These are phyloP conservation scores for Tieghemostelium lacteum DNA, from an alignment of 78 protist genomes.

Conservation along the genomic window DNA sequence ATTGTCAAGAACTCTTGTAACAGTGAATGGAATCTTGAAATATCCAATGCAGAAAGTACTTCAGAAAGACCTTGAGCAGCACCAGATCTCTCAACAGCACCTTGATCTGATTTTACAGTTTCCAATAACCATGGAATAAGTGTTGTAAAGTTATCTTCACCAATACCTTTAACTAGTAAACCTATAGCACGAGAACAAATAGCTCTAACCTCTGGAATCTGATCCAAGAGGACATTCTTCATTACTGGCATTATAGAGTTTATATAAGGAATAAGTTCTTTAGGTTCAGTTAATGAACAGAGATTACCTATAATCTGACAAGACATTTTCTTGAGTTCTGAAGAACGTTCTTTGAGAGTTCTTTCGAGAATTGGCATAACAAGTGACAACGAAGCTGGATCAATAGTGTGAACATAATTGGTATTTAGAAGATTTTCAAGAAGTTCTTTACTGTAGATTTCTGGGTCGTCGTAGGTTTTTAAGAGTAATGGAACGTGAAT, in stretches of 20 bases:
- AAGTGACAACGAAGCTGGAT: conserved; percentile 97
- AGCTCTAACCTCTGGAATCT: conserved; percentile 88
- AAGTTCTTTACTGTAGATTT: conserved; percentile 64
- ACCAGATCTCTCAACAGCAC: conserved; percentile 92
- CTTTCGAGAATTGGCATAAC: conserved; percentile 94
- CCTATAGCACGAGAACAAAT: conserved; percentile 80
- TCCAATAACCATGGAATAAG: conserved; percentile 88
- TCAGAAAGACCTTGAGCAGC: conserved; percentile 94
- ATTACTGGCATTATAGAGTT: conserved; percentile 82
- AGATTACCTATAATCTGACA: conserved; percentile 84
- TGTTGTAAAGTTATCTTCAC: conserved; percentile 86
- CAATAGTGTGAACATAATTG: conserved; percentile 93
- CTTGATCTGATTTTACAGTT: conserved; percentile 60
- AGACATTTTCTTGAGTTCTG: conserved; percentile 88
- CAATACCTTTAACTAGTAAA: conserved; percentile 83
- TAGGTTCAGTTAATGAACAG: conserved; percentile 86
- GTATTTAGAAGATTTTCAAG: conserved; percentile 90
- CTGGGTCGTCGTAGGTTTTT: conserved; percentile 90
- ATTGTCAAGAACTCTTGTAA: conserved; percentile 78
- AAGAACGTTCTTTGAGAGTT: conserved; percentile 87
- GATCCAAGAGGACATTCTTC: conserved; percentile 87
- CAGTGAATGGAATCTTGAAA: conserved; percentile 76
- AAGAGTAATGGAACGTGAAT: conserved; percentile 84
- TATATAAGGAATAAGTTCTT: conserved; percentile 90
- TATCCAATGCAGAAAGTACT: conserved; percentile 81